phyloP scores from a whole-genome alignment of 2,329 filamentous ascomycete genomes.

The Lachnellula arida region DNA sequence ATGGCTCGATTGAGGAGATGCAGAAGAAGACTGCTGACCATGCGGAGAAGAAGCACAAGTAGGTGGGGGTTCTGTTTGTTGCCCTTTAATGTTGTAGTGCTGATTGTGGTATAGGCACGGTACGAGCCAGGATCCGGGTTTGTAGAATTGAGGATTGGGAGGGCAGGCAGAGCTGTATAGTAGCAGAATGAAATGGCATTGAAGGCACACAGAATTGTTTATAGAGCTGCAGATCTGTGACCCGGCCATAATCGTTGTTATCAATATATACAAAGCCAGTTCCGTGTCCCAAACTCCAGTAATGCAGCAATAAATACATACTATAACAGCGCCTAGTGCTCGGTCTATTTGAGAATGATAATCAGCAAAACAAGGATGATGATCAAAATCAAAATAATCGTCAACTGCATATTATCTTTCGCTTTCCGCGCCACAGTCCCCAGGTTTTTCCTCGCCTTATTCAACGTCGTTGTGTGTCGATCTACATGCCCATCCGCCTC shows the following conservation, averaged over 20 bases:
- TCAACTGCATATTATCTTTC: slow-evolving; percentile 78
- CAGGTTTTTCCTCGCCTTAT: slow-evolving; percentile 68
- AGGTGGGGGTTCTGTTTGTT: slow-evolving; percentile 13
- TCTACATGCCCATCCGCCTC: slow-evolving; percentile 82
- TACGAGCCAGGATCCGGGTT: slow-evolving; percentile 25
- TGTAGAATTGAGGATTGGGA: slow-evolving; percentile 10
- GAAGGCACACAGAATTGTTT: not conserved
- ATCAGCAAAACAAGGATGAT: slow-evolving; percentile 64
- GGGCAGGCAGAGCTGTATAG: not conserved
- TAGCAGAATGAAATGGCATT: not conserved
- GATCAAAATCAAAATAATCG: slow-evolving; percentile 65
- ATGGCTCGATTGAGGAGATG: slow-evolving; percentile 51
- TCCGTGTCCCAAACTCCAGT: slow-evolving; percentile 10
- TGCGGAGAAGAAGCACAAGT: slow-evolving; percentile 37
- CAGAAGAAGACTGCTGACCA: slow-evolving; percentile 51
- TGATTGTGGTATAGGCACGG: slow-evolving; percentile 21
- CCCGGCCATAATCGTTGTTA: too few species aligned
- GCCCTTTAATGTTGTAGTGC: not conserved
- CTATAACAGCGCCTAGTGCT: not conserved
- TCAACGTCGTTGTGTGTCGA: slow-evolving; percentile 70
- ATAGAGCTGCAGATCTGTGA: too few species aligned
- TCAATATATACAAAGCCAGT: not conserved
- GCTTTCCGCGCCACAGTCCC: slow-evolving; percentile 69
- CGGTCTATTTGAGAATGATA: slow-evolving; percentile 54
- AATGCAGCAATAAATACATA: slow-evolving; percentile 7